A percentile compares a stretch with the other conserved stretches of the same genome.
Evolutionary conservation across 1,139 yeast species (phyloP).

Genomic region (Pichia sp.): DNA sequence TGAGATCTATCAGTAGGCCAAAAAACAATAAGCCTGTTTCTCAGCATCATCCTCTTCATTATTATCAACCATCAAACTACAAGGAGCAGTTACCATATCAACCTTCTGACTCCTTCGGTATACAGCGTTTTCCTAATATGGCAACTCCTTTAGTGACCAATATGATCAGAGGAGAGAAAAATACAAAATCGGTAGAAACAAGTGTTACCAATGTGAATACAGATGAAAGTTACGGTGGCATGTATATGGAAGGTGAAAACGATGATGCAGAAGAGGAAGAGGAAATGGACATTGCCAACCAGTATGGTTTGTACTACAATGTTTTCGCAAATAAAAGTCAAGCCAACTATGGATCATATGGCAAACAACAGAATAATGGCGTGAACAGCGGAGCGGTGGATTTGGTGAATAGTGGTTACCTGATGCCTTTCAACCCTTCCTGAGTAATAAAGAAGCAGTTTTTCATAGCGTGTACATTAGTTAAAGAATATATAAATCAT

Average conservation of each 20-base stretch:
- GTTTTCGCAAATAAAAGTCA: constrained; percentile 25
- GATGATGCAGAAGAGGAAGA: constrained; percentile 30
- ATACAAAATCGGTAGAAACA: constrained; percentile 12
- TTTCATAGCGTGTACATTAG: not conserved
- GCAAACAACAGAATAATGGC: constrained; percentile 3
- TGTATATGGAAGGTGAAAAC: constrained; percentile 25
- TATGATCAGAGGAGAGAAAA: constrained; percentile 8
- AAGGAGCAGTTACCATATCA: constrained; percentile 21
- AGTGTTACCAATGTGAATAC: constrained; percentile 8
- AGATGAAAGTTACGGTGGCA: constrained; percentile 17
- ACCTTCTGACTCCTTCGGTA: constrained; percentile 22
- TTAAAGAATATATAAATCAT: not conserved
- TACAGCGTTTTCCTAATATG: constrained; percentile 22
- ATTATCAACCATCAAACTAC: constrained; percentile 28
- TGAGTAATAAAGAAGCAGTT: constrained; percentile 10
- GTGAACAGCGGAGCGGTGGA: constrained; percentile 12
- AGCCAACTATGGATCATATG: constrained; percentile 8
- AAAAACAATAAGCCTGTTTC: constrained; percentile 37
- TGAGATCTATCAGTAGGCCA: constrained; percentile 48
- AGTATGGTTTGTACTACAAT: constrained; percentile 32
- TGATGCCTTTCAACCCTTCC: constrained; percentile 37
- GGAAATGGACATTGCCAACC: constrained; percentile 30
- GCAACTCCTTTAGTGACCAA: constrained; percentile 18
- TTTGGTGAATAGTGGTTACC: constrained; percentile 23
- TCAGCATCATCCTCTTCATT: constrained; percentile 48